Conservation (phyloP, 768 basidiomycete genomes). For the Suillus subaureus region DNA sequence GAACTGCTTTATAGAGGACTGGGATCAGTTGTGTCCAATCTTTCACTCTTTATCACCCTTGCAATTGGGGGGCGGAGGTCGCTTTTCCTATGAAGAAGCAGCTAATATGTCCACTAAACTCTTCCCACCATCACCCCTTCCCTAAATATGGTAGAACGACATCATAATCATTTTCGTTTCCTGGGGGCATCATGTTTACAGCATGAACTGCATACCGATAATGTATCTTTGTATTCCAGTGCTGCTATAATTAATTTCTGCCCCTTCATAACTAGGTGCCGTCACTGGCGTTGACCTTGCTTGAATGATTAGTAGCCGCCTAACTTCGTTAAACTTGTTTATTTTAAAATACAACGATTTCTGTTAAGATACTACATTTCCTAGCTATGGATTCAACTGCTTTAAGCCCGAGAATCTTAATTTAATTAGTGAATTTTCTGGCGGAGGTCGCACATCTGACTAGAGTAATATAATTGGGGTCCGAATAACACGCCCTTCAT, state of each 20-base stretch:
- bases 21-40: constrained; percentile 28
- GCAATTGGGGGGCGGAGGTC: constrained; percentile 24
- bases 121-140: constrained; percentile 10
- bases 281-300: too few relatives aligned
- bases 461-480: too few relatives aligned
- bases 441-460: too few relatives aligned
- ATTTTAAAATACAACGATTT: too few relatives aligned
- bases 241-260: not conserved
- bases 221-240: not conserved
- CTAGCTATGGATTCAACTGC: too few relatives aligned
- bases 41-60: constrained; percentile 19
- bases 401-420: too few relatives aligned
- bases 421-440: too few relatives aligned
- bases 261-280: not conserved
- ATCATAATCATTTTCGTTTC: not conserved
- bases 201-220: too few relatives aligned
- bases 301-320: too few relatives aligned
- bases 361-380: too few relatives aligned
- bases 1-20: constrained; percentile 18
- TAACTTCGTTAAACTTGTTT: too few relatives aligned
- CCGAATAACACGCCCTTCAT: too few relatives aligned
- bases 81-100: constrained; percentile 21
- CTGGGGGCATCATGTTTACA: not conserved
- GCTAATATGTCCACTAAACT: constrained; percentile 20
- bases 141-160: not conserved